Evolutionary conservation across 164 flowering plant species (phyloP).

Genomic region (Malania oleifera): DNA sequence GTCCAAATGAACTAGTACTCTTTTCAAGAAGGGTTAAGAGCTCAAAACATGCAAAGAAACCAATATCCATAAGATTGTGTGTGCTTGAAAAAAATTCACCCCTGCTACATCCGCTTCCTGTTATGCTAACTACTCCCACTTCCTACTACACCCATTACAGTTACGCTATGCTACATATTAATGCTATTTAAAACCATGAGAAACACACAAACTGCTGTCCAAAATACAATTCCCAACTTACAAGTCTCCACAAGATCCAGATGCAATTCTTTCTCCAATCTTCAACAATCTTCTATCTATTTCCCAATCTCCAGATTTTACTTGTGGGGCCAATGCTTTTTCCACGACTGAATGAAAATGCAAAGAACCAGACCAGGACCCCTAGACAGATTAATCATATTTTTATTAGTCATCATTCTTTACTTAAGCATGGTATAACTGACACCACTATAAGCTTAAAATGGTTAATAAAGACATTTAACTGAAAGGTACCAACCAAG

Average conservation of each 20-base stretch:
- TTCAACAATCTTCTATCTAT: constrained; percentile 64
- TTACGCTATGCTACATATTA: no score
- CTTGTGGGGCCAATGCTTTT: constrained; percentile 32
- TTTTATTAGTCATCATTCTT: not conserved
- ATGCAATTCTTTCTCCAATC: constrained; percentile 75
- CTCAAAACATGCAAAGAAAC: no score
- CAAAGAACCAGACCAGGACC: constrained; percentile 76
- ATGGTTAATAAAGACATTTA: no score
- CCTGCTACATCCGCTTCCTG: no score
- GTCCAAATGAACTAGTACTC: no score
- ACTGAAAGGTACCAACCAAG: not conserved
- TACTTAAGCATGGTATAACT: not conserved
- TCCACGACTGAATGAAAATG: constrained; percentile 47
- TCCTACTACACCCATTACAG: no score
- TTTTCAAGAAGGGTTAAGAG: no score
- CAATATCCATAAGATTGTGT: no score
- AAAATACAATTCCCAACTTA: constrained; percentile 29
- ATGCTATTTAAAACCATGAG: no score
- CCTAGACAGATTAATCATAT: constrained; percentile 33
- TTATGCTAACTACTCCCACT: no score
- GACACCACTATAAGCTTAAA: not conserved
- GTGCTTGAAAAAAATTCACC: no score
- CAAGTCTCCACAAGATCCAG: constrained; percentile 96
- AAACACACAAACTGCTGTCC: no score
- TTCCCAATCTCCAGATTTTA: constrained; percentile 57